phyloP scores from a whole-genome alignment of 306 rosid species.

The Sesbania bispinosa region DNA sequence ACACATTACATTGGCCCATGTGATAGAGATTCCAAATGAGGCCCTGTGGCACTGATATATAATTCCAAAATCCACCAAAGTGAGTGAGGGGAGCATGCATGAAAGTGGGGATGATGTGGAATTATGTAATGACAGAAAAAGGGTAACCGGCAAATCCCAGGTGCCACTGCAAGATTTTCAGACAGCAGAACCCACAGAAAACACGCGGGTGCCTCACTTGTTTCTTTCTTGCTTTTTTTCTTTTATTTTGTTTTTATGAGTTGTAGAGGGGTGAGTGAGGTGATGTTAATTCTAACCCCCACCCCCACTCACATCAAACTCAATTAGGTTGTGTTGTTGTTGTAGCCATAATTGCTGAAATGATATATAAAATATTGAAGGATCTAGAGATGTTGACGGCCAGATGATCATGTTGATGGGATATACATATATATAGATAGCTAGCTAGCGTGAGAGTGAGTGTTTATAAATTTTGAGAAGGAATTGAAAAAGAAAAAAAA shows the following conservation, averaged over 20 bases:
- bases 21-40: conserved; percentile 26
- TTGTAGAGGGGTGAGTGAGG: background rate
- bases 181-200: conserved; percentile 28
- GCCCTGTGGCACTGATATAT: background rate
- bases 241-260: background rate
- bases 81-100: background rate
- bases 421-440: too few species aligned
- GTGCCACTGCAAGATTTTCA: conserved; percentile 34
- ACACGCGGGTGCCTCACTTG: conserved; percentile 29
- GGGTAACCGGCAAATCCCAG: conserved; percentile 37
- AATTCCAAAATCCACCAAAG: background rate
- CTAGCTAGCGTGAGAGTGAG: too few species aligned
- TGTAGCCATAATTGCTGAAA: conserved; percentile 21
- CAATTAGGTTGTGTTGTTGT: background rate
- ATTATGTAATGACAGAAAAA: conserved; percentile 24
- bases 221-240: background rate
- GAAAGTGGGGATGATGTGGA: conserved; percentile 41
- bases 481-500: too few species aligned
- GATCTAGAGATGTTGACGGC: too few species aligned
- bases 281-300: background rate
- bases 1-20: background rate
- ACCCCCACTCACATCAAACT: conserved; percentile 23
- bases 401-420: background rate
- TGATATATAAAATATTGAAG: background rate
- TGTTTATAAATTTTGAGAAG: too few species aligned